Evolutionary conservation across 352 stramenopile species (phyloP).

Genomic region (Globisporangium abappressorium): DNA sequence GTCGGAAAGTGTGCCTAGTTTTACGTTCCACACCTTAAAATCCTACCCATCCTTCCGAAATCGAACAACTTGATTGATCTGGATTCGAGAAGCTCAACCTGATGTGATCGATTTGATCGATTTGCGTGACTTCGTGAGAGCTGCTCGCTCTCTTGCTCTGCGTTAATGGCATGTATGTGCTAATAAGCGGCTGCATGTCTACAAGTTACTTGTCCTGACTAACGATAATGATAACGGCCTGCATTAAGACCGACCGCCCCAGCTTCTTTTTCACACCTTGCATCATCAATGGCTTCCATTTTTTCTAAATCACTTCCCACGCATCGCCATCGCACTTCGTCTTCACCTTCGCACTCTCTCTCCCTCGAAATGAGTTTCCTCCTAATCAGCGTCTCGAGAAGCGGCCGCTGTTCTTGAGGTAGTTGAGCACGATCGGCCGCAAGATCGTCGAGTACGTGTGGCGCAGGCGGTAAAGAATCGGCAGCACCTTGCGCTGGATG

Average conservation of each 20-base stretch:
- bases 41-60: not conserved
- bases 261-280: not conserved
- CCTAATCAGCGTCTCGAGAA: slow-evolving; percentile 39
- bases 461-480: slow-evolving; percentile 71
- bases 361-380: slow-evolving; percentile 1
- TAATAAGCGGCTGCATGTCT: not conserved
- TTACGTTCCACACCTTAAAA: not conserved
- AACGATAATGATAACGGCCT: not conserved
- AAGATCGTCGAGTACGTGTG: slow-evolving; percentile 81
- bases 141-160: not conserved
- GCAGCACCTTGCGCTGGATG: slow-evolving; percentile 80
- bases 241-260: not conserved
- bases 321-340: not conserved
- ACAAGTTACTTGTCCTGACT: not conserved
- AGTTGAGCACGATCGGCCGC: slow-evolving; percentile 72
- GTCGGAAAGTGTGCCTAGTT: not conserved
- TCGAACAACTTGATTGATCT: not conserved
- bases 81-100: not conserved
- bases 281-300: not conserved
- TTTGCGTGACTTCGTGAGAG: not conserved
- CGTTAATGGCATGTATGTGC: not conserved
- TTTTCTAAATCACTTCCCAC: slow-evolving; percentile 1
- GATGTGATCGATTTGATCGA: not conserved
- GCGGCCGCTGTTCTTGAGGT: slow-evolving; percentile 65
- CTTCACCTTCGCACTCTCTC: not conserved